Conservation (phyloP, 176 grass and related monocot genomes). For the Cymbopogon citratus region DNA sequence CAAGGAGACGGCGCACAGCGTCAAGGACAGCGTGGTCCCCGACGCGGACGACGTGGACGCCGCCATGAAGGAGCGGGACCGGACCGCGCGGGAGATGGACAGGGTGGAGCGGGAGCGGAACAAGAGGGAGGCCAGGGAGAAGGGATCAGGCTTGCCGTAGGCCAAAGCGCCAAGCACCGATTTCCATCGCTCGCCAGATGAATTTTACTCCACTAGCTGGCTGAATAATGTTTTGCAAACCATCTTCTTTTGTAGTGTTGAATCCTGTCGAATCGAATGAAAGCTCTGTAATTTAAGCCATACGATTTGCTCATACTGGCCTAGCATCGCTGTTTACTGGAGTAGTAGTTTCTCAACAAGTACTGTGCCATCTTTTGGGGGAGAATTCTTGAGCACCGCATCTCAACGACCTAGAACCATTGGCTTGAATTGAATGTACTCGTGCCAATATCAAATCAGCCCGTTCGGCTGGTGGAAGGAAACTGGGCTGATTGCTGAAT, state of each 20-base stretch:
- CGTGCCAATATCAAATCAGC: too few species aligned
- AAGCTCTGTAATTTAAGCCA: background rate
- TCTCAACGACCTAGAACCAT: background rate
- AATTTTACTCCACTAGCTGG: background rate
- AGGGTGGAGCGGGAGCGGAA: constrained; percentile 16
- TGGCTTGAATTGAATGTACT: too few species aligned
- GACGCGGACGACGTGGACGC: constrained; percentile 6
- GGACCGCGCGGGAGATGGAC: constrained; percentile 22
- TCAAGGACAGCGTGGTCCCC: constrained; percentile 26
- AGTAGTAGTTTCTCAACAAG: background rate
- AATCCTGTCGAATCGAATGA: background rate
- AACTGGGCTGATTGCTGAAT: too few species aligned
- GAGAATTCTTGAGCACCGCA: background rate
- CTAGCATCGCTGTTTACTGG: background rate
- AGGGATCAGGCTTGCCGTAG: constrained; percentile 38
- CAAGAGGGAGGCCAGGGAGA: constrained; percentile 46
- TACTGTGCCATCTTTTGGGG: background rate
- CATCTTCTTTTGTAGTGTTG: background rate
- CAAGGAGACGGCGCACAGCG: constrained; percentile 39
- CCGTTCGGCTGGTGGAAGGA: too few species aligned
- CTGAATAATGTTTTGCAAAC: constrained; percentile 11
- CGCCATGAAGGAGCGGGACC: constrained; percentile 23
- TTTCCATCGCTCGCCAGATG: background rate
- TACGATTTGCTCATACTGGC: background rate
- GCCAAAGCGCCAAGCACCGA: background rate